These are phyloP conservation scores for Neofusicoccum laricinum DNA, from an alignment of 2,329 filamentous ascomycete genomes.

Conservation along the genomic window DNA sequence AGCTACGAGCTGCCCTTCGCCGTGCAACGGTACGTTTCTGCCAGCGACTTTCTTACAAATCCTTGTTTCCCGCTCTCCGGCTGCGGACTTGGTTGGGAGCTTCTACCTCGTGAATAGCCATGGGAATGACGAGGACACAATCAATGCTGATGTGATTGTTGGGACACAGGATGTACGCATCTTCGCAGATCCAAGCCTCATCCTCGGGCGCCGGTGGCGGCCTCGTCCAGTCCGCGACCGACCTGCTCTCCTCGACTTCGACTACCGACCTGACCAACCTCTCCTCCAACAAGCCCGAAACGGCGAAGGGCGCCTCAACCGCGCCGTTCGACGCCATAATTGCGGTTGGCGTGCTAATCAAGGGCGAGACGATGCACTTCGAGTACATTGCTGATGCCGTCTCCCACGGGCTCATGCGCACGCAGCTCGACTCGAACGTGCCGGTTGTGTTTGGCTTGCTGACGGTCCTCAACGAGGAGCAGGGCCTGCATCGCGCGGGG, in stretches of 20 bases:
- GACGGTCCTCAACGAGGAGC: constrained; percentile 84
- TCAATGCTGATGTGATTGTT: too few relatives aligned
- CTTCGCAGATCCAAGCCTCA: constrained; percentile 79
- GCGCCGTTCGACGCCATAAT: constrained; percentile 88
- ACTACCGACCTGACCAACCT: constrained; percentile 56
- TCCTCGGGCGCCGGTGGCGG: constrained; percentile 51
- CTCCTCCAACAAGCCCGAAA: constrained; percentile 26
- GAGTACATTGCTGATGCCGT: constrained; percentile 96
- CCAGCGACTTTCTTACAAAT: too few relatives aligned
- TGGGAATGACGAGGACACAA: too few relatives aligned
- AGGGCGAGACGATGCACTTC: constrained; percentile 99
- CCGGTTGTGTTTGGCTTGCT: constrained; percentile 91
- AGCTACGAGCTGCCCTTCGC: constrained; percentile 93
- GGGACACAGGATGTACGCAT: constrained; percentile 67
- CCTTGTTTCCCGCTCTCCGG: background rate
- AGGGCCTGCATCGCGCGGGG: constrained; percentile 81
- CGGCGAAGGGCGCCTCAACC: constrained; percentile 38
- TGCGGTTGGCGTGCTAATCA: constrained; percentile 93
- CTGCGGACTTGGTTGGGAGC: background rate
- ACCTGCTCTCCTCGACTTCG: constrained; percentile 62
- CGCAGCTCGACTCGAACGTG: constrained; percentile 83
- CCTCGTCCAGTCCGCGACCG: constrained; percentile 65
- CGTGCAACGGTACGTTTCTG: constrained; percentile 66
- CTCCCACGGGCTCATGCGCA: constrained; percentile 87
- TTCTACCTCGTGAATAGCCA: background rate